A percentile compares a stretch with the other conserved stretches of the same genome.
Evolutionary conservation across 495 filamentous ascomycete genomes (phyloP).

Genomic region (Sabuloglossum arenarium): DNA sequence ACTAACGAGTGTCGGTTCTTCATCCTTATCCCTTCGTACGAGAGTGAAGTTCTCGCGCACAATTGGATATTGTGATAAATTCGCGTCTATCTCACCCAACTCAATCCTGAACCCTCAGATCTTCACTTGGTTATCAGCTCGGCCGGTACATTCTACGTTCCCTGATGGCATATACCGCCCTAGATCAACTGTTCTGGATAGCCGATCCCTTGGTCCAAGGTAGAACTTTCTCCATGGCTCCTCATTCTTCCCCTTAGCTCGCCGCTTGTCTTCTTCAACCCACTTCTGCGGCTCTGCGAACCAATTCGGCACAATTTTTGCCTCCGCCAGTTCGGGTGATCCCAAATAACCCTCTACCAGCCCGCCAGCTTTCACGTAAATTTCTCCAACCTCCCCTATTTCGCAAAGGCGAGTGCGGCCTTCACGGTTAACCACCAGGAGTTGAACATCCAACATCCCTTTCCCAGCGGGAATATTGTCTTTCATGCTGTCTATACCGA

Average conservation of each 20-base stretch:
- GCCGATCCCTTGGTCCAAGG: slow-evolving; percentile 62
- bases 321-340: slow-evolving; percentile 41
- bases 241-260: slow-evolving; percentile 17
- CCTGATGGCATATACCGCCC: slow-evolving; percentile 57
- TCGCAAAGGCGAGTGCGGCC: slow-evolving; percentile 50
- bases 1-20: slow-evolving; percentile 75
- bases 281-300: slow-evolving; percentile 61
- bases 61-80: slow-evolving; percentile 56
- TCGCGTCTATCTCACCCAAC: slow-evolving; percentile 80
- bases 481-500: slow-evolving; percentile 45
- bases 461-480: slow-evolving; percentile 73
- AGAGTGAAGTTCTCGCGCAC: slow-evolving; percentile 79
- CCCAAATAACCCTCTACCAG: slow-evolving; percentile 77
- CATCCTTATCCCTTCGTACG: slow-evolving; percentile 67
- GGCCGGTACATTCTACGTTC: slow-evolving; percentile 34
- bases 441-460: slow-evolving; percentile 86
- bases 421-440: slow-evolving; percentile 72
- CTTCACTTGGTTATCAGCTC: slow-evolving; percentile 83
- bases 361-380: slow-evolving; percentile 73
- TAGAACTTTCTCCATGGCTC: slow-evolving; percentile 66
- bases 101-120: slow-evolving; percentile 92
- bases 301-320: slow-evolving; percentile 80
- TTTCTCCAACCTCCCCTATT: slow-evolving; percentile 69
- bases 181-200: slow-evolving; percentile 71
- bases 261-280: slow-evolving; percentile 38